These are phyloP conservation scores for Rozella allomycis DNA, from an alignment of 371 early-diverging fungal species.

Conservation along the genomic window DNA sequence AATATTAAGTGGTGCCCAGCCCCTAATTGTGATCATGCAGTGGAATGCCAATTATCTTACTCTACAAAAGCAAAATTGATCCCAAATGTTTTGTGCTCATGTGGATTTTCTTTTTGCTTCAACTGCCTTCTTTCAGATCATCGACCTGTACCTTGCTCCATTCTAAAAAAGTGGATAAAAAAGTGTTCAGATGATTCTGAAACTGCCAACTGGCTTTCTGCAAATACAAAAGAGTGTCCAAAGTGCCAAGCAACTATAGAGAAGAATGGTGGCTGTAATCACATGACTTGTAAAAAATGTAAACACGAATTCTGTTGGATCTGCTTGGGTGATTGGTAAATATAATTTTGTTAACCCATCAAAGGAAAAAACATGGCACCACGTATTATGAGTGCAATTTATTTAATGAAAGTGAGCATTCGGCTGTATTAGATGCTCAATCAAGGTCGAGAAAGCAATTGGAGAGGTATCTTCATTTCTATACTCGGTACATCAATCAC, in stretches of 20 bases:
- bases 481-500: slow-evolving; percentile 90
- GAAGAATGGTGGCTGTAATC: slow-evolving; percentile 75
- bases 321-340: slow-evolving; percentile 24
- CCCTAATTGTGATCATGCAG: slow-evolving; percentile 78
- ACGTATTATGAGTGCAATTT: slow-evolving; percentile 86
- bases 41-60: slow-evolving; percentile 58
- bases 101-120: slow-evolving; percentile 71
- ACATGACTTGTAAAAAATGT: slow-evolving; percentile 78
- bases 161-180: slow-evolving; percentile 71
- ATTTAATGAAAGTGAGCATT: slow-evolving; percentile 58
- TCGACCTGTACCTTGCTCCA: slow-evolving; percentile 65
- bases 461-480: slow-evolving; percentile 82
- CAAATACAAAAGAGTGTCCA: slow-evolving; percentile 87
- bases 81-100: slow-evolving; percentile 64
- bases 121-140: slow-evolving; percentile 76
- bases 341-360: slow-evolving; percentile 40
- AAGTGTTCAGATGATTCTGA: slow-evolving; percentile 94
- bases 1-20: slow-evolving; percentile 80
- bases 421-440: slow-evolving; percentile 55
- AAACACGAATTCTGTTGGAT: slow-evolving; percentile 74
- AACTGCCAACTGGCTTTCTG: slow-evolving; percentile 88
- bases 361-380: slow-evolving; percentile 83
- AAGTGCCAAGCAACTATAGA: slow-evolving; percentile 84
- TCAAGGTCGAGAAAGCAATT: slow-evolving; percentile 66
- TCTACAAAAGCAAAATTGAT: slow-evolving; percentile 45